phyloP scores from a whole-genome alignment of 345 rosid species.

The Jatropha curcas region DNA sequence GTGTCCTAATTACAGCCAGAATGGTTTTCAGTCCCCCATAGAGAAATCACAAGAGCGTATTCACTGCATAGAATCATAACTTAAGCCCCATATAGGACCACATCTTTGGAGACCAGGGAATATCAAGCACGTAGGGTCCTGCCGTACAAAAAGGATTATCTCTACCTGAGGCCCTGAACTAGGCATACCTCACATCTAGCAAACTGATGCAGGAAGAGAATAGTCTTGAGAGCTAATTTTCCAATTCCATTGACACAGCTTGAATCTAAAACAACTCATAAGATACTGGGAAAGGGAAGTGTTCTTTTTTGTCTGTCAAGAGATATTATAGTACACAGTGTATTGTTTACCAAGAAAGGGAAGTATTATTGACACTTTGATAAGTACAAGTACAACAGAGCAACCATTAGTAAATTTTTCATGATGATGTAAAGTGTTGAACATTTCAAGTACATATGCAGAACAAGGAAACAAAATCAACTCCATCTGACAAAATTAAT shows the following conservation, averaged over 20 bases:
- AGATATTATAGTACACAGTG: too few species aligned
- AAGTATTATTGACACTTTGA: too few species aligned
- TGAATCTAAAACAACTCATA: not conserved
- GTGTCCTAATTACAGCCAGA: not conserved
- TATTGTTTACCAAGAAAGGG: too few species aligned
- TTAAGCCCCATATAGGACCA: not conserved
- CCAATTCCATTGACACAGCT: too few species aligned
- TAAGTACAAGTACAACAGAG: too few species aligned
- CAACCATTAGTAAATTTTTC: too few species aligned
- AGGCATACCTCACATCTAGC: not conserved
- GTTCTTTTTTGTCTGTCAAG: too few species aligned
- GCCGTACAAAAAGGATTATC: not conserved
- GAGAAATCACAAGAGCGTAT: too few species aligned
- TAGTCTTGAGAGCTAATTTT: not conserved
- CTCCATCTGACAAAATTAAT: too few species aligned
- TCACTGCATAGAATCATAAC: not conserved
- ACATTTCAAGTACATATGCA: not conserved
- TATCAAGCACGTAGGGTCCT: not conserved
- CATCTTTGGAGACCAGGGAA: not conserved
- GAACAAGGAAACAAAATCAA: not conserved
- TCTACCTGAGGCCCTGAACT: not conserved
- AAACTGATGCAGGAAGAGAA: not conserved
- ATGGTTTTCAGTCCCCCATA: too few species aligned
- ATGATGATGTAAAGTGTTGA: too few species aligned
- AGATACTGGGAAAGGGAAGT: too few species aligned